These are phyloP conservation scores for Oryza longistaminata DNA, from an alignment of 176 grass and related monocot genomes.

Conservation along the genomic window DNA sequence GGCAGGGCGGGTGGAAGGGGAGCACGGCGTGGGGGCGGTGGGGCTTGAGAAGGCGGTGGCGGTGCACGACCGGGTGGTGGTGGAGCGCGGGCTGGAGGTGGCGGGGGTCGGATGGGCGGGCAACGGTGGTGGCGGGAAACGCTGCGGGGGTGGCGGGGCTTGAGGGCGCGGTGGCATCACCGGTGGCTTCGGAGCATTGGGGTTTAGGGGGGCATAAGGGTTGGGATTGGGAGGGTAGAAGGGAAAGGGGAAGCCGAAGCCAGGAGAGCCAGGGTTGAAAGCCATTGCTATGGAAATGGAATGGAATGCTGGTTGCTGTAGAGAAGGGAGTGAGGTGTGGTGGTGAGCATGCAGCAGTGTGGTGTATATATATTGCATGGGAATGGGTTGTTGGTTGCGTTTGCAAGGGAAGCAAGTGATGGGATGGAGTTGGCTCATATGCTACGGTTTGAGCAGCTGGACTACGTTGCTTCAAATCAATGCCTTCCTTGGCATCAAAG, in stretches of 20 bases:
- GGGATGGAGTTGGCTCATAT: conserved; percentile 58
- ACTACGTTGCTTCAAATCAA: conserved; percentile 58
- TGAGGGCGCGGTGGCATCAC: conserved; percentile 10
- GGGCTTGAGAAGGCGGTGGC: neutral
- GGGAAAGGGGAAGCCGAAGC: conserved; percentile 37
- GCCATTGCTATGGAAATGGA: conserved; percentile 32
- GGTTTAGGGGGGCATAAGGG: conserved; percentile 25
- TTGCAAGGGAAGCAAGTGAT: conserved; percentile 42
- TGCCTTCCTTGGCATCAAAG: conserved; percentile 55
- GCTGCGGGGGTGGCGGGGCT: conserved; percentile 33
- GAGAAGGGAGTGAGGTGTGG: conserved; percentile 35
- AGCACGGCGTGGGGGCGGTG: neutral
- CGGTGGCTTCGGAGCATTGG: conserved; percentile 26
- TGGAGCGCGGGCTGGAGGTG: conserved; percentile 2
- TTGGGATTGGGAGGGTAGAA: conserved; percentile 35
- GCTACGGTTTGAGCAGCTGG: conserved; percentile 50
- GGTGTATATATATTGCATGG: conserved; percentile 31
- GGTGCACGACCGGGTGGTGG: neutral
- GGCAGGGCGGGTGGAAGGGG: conserved; percentile 3
- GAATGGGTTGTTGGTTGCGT: conserved; percentile 7
- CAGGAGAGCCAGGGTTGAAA: conserved; percentile 42
- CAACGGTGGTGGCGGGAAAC: conserved; percentile 36
- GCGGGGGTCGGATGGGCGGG: conserved; percentile 25
- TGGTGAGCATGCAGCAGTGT: conserved; percentile 23
- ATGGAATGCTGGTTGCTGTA: conserved; percentile 31